phyloP scores from a whole-genome alignment of 1,284 basidiomycete genomes.

The Chalciporus sp. region DNA sequence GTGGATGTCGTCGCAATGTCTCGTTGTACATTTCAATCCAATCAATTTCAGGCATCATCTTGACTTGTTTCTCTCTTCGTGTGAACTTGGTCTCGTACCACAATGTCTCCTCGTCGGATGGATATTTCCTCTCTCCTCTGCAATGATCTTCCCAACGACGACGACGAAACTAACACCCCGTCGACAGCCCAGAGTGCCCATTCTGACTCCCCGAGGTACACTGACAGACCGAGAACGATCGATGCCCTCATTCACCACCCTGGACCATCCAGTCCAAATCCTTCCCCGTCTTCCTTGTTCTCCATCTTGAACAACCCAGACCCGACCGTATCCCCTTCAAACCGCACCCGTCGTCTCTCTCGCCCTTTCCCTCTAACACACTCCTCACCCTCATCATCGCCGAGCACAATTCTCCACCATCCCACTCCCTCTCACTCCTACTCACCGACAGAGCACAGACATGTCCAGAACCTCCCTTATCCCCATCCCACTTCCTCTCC shows the following conservation, averaged over 20 bases:
- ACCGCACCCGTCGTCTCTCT: constrained; percentile 1
- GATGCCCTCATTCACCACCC: constrained; percentile 26
- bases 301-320: constrained; percentile 21
- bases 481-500: not conserved
- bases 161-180: constrained; percentile 1
- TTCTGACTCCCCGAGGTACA: not conserved
- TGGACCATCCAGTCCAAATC: not conserved
- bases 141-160: constrained; percentile 23
- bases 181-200: not conserved
- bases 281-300: constrained; percentile 17
- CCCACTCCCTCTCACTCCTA: not conserved
- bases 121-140: constrained; percentile 74
- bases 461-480: not conserved
- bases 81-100: constrained; percentile 7
- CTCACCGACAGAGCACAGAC: constrained; percentile 3
- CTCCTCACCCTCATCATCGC: not conserved
- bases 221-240: constrained; percentile 23
- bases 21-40: constrained; percentile 65
- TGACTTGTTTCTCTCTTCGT: not conserved
- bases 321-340: not conserved
- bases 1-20: constrained; percentile 83
- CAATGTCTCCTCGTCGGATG: constrained; percentile 66
- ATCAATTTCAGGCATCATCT: not conserved
- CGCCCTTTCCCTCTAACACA: not conserved
- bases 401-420: not conserved